These are phyloP conservation scores for Leishmania lainsoni DNA, from an alignment of 208 protist genomes.

Conservation along the genomic window DNA sequence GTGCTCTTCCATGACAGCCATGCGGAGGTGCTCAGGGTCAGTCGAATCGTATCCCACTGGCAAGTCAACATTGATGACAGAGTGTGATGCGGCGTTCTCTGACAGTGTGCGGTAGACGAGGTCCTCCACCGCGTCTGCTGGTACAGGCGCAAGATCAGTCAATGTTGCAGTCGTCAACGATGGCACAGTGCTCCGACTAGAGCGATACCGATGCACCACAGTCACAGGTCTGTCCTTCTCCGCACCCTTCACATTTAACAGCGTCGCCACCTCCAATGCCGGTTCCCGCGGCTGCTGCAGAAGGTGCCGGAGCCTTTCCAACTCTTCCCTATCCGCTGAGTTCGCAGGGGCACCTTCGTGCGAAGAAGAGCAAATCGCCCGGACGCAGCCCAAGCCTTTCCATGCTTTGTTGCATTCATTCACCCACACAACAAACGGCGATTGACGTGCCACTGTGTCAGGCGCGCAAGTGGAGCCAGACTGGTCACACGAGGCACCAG, in stretches of 20 bases:
- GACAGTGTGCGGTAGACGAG: not conserved
- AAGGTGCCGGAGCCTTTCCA: constrained; percentile 12
- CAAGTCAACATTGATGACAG: constrained; percentile 20
- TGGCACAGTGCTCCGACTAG: not conserved
- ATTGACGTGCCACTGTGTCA: no score
- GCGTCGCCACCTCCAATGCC: not conserved
- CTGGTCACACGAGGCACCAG: not conserved
- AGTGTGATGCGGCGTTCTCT: not conserved
- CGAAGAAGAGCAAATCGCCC: not conserved
- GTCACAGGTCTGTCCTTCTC: not conserved
- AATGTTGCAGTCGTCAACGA: not conserved
- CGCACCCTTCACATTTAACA: not conserved
- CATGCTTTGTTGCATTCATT: constrained; percentile 9
- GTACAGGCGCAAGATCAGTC: no score
- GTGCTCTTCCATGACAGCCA: constrained; percentile 43
- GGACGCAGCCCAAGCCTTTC: constrained; percentile 7
- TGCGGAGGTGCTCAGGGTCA: constrained; percentile 60
- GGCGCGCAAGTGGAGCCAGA: not conserved
- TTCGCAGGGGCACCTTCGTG: not conserved
- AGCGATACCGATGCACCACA: constrained; percentile 10
- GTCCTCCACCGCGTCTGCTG: not conserved
- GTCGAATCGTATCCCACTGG: constrained; percentile 58
- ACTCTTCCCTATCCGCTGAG: not conserved
- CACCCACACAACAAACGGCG: constrained; percentile 9
- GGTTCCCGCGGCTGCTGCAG: not conserved